These are phyloP conservation scores for Phoma sp. DNA, from an alignment of 2,329 filamentous ascomycete species.

Conservation along the genomic window DNA sequence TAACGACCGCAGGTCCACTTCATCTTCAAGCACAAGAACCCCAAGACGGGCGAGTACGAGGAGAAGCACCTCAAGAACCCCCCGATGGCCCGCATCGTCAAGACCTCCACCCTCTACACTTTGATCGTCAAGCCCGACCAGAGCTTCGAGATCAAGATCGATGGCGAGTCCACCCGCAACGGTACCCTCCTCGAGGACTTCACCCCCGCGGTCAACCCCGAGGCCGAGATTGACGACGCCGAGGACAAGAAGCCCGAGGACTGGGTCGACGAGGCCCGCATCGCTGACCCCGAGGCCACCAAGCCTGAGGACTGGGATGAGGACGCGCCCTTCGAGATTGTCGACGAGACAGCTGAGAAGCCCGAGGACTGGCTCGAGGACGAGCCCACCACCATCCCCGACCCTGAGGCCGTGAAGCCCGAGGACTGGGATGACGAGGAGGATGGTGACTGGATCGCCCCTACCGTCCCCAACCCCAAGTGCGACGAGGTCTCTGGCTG, in stretches of 20 bases:
- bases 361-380: conserved; percentile 96
- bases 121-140: conserved; percentile 96
- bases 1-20: conserved; percentile 68
- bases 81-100: conserved; percentile 85
- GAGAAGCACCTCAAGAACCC: conserved; percentile 95
- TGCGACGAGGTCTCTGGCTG: conserved; percentile 92
- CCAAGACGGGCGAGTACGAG: conserved; percentile 99
- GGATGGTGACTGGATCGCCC: conserved; percentile 95
- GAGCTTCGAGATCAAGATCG: conserved; percentile 90
- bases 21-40: conserved; percentile 99
- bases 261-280: conserved; percentile 94
- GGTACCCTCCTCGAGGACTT: conserved; percentile 96
- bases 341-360: conserved; percentile 88
- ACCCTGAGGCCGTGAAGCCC: conserved; percentile 95
- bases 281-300: conserved; percentile 87
- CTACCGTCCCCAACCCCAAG: conserved; percentile 93
- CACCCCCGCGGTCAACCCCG: conserved; percentile 88
- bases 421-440: conserved; percentile 99
- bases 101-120: conserved; percentile 94
- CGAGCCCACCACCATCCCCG: conserved; percentile 80
- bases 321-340: conserved; percentile 94
- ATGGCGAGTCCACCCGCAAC: conserved; percentile 85
- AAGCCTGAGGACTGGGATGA: conserved; percentile 99
- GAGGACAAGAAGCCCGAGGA: conserved; percentile 92
- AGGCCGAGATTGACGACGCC: conserved; percentile 91